A percentile compares a stretch with the other conserved stretches of the same genome.
These are phyloP conservation scores for Neonectria punicea DNA, from an alignment of 2,329 filamentous ascomycete species.

Conservation along the genomic window DNA sequence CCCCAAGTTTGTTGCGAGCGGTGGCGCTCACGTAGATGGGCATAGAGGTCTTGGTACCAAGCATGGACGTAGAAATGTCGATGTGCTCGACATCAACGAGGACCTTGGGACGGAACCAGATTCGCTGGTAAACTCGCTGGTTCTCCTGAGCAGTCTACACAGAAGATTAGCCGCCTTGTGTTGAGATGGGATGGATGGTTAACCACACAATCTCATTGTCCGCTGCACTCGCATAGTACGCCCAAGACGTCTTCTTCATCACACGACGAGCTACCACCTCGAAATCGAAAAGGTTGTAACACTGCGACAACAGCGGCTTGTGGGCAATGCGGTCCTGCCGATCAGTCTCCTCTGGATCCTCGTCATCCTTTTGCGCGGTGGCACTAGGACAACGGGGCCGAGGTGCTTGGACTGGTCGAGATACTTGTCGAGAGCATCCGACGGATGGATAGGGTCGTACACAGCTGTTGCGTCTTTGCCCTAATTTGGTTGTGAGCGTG, in stretches of 20 bases:
- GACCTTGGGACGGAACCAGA: constrained; percentile 92
- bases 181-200: neutral
- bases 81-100: constrained; percentile 90
- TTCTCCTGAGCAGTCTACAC: constrained; percentile 90
- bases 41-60: constrained; percentile 85
- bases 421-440: constrained; percentile 87
- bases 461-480: constrained; percentile 94
- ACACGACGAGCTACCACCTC: constrained; percentile 88
- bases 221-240: constrained; percentile 94
- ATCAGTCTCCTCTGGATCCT: constrained; percentile 67
- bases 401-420: constrained; percentile 87
- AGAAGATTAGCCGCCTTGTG: neutral
- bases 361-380: constrained; percentile 76
- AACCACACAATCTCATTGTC: constrained; percentile 55
- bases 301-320: constrained; percentile 86
- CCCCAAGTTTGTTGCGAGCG: constrained; percentile 91
- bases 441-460: constrained; percentile 88
- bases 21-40: constrained; percentile 98
- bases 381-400: constrained; percentile 87
- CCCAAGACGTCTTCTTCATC: constrained; percentile 98
- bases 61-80: constrained; percentile 91
- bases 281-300: constrained; percentile 95
- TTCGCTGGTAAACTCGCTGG: constrained; percentile 93
- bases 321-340: constrained; percentile 77
- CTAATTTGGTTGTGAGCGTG: constrained; percentile 42